phyloP scores from a whole-genome alignment of 345 rosid genomes.

The Zanthoxylum bungeanum region DNA sequence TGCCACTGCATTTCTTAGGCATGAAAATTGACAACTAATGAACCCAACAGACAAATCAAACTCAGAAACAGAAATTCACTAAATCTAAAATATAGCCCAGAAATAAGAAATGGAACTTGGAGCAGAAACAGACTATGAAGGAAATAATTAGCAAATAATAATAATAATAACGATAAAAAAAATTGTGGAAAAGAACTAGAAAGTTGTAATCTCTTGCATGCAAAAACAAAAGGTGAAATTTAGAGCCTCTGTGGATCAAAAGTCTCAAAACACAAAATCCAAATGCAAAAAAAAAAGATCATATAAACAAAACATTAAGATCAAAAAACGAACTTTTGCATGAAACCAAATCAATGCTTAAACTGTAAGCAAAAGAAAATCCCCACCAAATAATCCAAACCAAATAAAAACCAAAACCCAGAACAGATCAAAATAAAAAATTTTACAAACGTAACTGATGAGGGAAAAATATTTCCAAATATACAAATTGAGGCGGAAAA shows the following conservation, averaged over 20 bases:
- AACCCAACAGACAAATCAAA: not conserved
- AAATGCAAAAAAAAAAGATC: constrained; percentile 3
- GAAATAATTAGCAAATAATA: not conserved
- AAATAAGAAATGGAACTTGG: not conserved
- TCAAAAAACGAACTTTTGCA: not conserved
- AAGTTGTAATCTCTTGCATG: constrained; percentile 13
- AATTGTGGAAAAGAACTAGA: not conserved
- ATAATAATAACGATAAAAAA: not conserved
- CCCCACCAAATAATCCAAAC: not conserved
- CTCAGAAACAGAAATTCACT: not conserved
- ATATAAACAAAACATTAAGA: not conserved
- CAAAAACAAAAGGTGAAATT: not conserved
- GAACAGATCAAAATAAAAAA: constrained; percentile 7
- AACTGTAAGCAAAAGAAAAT: constrained; percentile 5
- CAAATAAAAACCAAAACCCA: constrained; percentile 4
- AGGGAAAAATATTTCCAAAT: not conserved
- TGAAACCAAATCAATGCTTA: constrained; percentile 15
- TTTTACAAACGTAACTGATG: not conserved
- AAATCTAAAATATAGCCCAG: not conserved
- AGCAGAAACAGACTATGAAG: not conserved
- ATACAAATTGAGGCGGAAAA: not conserved
- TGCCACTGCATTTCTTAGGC: no score
- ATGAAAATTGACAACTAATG: not conserved
- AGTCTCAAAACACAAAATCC: constrained; percentile 4
- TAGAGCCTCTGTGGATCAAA: constrained; percentile 7